These are phyloP conservation scores for Dimocarpus longan DNA, from an alignment of 345 rosid genomes.

Conservation along the genomic window DNA sequence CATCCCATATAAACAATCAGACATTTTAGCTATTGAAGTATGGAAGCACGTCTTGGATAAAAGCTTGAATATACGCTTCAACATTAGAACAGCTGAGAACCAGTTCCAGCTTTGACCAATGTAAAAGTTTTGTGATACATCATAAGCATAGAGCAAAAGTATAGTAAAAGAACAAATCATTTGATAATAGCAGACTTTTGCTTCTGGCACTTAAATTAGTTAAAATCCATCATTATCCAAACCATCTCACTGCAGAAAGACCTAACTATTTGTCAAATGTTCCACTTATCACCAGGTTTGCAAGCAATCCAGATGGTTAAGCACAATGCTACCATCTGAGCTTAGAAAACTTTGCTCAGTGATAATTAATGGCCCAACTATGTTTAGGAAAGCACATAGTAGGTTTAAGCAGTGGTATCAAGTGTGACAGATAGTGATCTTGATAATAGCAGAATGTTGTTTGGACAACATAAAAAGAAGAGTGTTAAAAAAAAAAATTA, in stretches of 20 bases:
- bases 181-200: background rate
- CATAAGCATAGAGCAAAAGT: background rate
- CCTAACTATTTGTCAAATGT: background rate
- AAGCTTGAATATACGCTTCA: too few relatives aligned
- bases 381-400: background rate
- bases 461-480: background rate
- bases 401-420: conserved; percentile 5
- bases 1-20: background rate
- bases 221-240: background rate
- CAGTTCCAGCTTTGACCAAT: background rate
- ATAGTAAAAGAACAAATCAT: background rate
- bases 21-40: background rate
- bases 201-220: background rate
- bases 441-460: background rate
- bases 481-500: background rate
- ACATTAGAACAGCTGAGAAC: too few relatives aligned
- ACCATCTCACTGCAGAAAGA: background rate
- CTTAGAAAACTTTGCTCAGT: background rate
- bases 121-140: background rate
- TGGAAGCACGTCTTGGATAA: background rate
- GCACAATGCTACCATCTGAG: background rate
- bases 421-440: background rate
- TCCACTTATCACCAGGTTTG: background rate
- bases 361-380: background rate
- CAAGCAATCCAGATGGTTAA: background rate